Conservation (phyloP, 2,329 filamentous ascomycete species). For the Hypocrella siamensis region DNA sequence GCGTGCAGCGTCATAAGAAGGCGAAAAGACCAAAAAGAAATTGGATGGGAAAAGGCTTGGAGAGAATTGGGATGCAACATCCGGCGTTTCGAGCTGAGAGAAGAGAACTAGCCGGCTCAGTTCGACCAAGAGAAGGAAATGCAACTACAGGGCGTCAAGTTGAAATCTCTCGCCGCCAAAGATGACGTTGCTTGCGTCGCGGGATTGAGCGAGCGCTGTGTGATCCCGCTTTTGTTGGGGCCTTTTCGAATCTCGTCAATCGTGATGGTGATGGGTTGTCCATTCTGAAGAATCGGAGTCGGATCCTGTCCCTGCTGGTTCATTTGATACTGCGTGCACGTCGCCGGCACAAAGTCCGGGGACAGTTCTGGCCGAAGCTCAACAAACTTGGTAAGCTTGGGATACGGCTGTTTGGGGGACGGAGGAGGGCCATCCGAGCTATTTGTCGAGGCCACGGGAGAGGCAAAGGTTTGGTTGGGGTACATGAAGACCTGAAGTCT, state of each 20-base stretch:
- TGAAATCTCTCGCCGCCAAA: conserved; percentile 3
- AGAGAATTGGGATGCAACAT: too few relatives aligned
- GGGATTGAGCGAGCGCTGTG: conserved; percentile 2
- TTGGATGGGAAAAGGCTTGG: too few relatives aligned
- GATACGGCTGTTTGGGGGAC: conserved; percentile 22
- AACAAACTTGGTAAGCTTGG: conserved; percentile 36
- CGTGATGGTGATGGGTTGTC: conserved; percentile 23
- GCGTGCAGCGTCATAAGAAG: too few relatives aligned
- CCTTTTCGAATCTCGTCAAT: conserved; percentile 22
- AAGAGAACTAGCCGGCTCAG: background rate
- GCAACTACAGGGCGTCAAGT: conserved; percentile 3
- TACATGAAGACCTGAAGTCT: conserved; percentile 42
- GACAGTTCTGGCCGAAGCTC: conserved; percentile 29
- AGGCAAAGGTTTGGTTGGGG: conserved; percentile 32
- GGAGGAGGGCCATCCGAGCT: conserved; percentile 1
- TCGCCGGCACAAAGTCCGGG: conserved; percentile 16
- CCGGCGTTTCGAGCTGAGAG: too few relatives aligned
- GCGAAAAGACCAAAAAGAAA: too few relatives aligned
- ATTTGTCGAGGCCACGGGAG: conserved; percentile 4
- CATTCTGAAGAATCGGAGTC: conserved; percentile 16
- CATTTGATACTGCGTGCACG: conserved; percentile 34
- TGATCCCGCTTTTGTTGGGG: background rate
- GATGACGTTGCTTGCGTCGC: conserved; percentile 1
- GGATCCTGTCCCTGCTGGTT: conserved; percentile 19
- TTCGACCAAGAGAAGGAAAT: conserved; percentile 4